Base-by-base conservation (phyloP, 1,139 yeast species). In the Diutina sp. region DNA sequence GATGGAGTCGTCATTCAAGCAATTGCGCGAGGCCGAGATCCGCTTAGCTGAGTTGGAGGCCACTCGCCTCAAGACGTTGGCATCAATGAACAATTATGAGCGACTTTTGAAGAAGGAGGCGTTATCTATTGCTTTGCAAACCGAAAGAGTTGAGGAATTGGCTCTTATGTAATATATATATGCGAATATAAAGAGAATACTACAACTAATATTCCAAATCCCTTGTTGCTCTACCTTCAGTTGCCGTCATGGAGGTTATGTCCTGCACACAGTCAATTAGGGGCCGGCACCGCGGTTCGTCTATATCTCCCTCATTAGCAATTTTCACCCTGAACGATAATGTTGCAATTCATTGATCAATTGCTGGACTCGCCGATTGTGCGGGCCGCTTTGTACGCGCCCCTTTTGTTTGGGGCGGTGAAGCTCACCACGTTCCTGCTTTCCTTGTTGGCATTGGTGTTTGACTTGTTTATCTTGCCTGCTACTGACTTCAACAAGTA, bases 401-500 rank as follows among this genome's bases (percentile, higher is more conserved):
- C 83, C 8, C 66, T 84, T 58, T 57, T 83, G 51, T 62, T 75
- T 41, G 93, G 88, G n/a, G 73, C 77, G 6, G 71, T 68, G 66
- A 81, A 82, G 64, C 58, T 81, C 51, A 72, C 79, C 51, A 66
- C 72, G 4, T 64, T 70, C 84, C 58, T 84, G 79, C 64, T 63
- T 45, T 56, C 60, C 28, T 47, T 60, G 2, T 55, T 38, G 30
- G 54, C 62, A 18, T 53, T 61, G 45, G 25, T 59, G 41, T 55
- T 50, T 6, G 64, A 61, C 35, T 54, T 59, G 25, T 60, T 61
- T 52, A 35, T 89, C 48, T 74, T 86, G 44, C 91, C 95, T 12
- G 72, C 84, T 6, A 83, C 83, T 54, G 74, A 80, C 66, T 84
- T 79, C 66, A 65, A 67, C 56, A 84, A 82, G 67, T 90, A 90